Evolutionary conservation across 192 early-diverging fungal genomes (phyloP), one percentile per base, ranked within the genome.

Genomic region (Backusella tuberculispora): DNA sequence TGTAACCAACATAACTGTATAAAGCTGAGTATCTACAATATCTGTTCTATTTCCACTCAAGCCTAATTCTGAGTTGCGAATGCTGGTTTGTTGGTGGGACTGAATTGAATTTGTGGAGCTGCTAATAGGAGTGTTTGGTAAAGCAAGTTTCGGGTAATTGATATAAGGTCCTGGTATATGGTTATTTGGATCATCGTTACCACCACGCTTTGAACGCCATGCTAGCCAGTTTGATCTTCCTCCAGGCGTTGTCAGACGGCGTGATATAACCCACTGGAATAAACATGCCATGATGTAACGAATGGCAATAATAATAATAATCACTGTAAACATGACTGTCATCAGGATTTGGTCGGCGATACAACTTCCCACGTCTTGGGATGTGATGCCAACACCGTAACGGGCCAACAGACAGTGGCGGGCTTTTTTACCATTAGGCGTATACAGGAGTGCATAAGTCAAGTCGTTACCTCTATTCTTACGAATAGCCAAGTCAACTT

Each of bases 1-100:
- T 5, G 95, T 94, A 8, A 98, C 95, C 48, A 97, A 79, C 84
- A 97, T 87, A 65, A 92, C 75, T 0, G 92, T 90, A 72, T 88
- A 92, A 43, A 92, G 80, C 70, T 91, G 82, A n/a, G 75, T 79
- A 3, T 72, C 21, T 5, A 73, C 50, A 4, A 72, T 48, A 38
- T 73, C 66, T 7, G 56, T 14, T 5, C 24, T 43, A 46, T 38
- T 34, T 42, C 46, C 66, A 17, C 46, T 65, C 21, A 69, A 19
- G 12, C n/a, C 48, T 14, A 44, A 29, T 44, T 50, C 34, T 10
- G 71, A 68, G 15, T 10, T 24, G 10, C 10, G 40, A 5, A 41
- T 46, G 50, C 66, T 72, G 6, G 34, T 21, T 3, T 69, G 68
- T 17, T 12, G 8, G 9, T 43, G 34, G 6, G 44, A 60, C 14